Conservation (phyloP, 805 yeast species). For the Suhomyces faveliae region DNA sequence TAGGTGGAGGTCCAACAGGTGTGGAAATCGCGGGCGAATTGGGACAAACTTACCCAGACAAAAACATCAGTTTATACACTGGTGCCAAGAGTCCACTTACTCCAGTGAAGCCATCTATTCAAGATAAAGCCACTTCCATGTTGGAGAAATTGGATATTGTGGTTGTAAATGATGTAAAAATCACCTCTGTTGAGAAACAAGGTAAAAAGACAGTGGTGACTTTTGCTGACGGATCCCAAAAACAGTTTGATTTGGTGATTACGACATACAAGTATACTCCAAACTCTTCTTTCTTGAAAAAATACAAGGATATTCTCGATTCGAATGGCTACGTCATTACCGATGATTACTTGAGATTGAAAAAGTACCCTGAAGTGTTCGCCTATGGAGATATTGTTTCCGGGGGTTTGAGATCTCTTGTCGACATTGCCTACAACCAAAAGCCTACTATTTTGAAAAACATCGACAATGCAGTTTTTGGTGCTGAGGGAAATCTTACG, state of each 20-base stretch:
- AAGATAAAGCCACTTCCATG: constrained; percentile 14
- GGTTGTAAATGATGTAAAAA: constrained; percentile 20
- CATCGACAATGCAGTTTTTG: constrained; percentile 16
- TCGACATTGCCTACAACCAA: constrained; percentile 27
- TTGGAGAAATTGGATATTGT: constrained; percentile 20
- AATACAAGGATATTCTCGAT: constrained; percentile 18
- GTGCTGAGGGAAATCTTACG: constrained; percentile 9
- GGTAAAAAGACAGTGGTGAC: constrained; percentile 11
- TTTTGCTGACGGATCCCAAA: constrained; percentile 17
- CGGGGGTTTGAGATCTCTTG: constrained; percentile 20
- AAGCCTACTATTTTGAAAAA: constrained; percentile 13
- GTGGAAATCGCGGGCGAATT: constrained; percentile 41
- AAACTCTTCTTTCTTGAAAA: constrained; percentile 31
- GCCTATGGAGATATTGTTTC: constrained; percentile 37
- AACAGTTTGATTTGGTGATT: constrained; percentile 29
- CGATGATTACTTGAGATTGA: constrained; percentile 24
- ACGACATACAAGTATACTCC: constrained; percentile 27
- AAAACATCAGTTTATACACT: constrained; percentile 27
- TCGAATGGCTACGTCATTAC: constrained; percentile 28
- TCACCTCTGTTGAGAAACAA: background rate
- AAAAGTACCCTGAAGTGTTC: constrained; percentile 25
- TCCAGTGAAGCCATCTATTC: constrained; percentile 13
- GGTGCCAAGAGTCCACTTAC: constrained; percentile 20
- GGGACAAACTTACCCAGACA: constrained; percentile 18
- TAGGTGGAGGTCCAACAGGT: constrained; percentile 38